Evolutionary conservation across 1,284 basidiomycete genomes (phyloP).

Genomic region (Schizopora paradoxa): DNA sequence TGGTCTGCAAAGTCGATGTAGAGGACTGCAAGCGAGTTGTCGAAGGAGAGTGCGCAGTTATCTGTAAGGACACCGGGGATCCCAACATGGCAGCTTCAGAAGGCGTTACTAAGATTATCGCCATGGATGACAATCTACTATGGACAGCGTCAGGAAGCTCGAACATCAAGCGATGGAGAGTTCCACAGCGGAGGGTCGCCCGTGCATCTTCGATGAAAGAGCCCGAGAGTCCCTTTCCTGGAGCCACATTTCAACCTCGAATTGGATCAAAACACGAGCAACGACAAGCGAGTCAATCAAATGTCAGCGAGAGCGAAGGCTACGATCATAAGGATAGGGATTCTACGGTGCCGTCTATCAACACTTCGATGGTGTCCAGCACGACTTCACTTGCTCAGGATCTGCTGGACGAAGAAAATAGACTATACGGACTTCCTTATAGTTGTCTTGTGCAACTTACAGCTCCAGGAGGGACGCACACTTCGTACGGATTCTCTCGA

Average conservation of each 20-base stretch:
- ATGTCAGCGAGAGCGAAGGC: neutral
- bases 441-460: slow-evolving; percentile 74
- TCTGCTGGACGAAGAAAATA: slow-evolving; percentile 39
- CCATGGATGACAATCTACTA: slow-evolving; percentile 79
- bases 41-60: slow-evolving; percentile 84
- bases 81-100: slow-evolving; percentile 34
- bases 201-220: slow-evolving; percentile 27
- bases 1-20: slow-evolving; percentile 87
- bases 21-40: slow-evolving; percentile 75
- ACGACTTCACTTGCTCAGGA: slow-evolving; percentile 12
- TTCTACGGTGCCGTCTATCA: slow-evolving; percentile 10
- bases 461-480: slow-evolving; percentile 71
- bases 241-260: no score
- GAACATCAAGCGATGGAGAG: slow-evolving; percentile 77
- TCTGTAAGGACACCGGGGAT: slow-evolving; percentile 66
- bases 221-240: neutral
- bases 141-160: slow-evolving; percentile 90
- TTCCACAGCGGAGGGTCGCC: slow-evolving; percentile 42
- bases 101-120: slow-evolving; percentile 82
- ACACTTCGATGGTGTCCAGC: slow-evolving; percentile 19
- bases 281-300: neutral
- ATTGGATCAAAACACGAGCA: no score
- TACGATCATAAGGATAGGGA: no score
- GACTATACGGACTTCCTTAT: slow-evolving; percentile 70
- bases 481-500: slow-evolving; percentile 35